These are phyloP conservation scores for Annulohypoxylon bovei DNA, from an alignment of 495 filamentous ascomycete species.

Conservation along the genomic window DNA sequence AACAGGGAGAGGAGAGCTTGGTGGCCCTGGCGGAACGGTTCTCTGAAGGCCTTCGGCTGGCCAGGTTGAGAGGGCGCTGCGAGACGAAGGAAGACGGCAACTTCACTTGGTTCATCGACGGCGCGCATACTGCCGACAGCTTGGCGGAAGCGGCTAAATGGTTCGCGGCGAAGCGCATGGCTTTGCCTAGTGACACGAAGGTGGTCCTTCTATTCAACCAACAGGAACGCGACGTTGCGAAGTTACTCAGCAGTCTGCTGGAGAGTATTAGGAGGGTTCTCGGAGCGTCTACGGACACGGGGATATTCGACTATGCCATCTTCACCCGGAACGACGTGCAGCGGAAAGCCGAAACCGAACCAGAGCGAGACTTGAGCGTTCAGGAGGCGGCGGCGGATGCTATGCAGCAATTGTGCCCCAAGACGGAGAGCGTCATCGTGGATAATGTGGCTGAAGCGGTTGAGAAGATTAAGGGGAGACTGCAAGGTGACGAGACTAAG, in stretches of 20 bases:
- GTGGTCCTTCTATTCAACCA: conserved; percentile 90
- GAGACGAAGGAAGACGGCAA: conserved; percentile 68
- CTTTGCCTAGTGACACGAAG: conserved; percentile 36
- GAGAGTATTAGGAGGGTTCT: conserved; percentile 27
- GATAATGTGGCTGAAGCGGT: conserved; percentile 48
- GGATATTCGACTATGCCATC: conserved; percentile 50
- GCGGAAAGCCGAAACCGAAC: conserved; percentile 21
- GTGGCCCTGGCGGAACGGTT: conserved; percentile 60
- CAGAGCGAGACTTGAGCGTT: conserved; percentile 46
- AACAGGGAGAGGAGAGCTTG: conserved; percentile 6
- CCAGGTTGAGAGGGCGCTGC: conserved; percentile 76
- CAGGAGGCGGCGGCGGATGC: conserved; percentile 47
- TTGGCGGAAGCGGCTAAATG: conserved; percentile 75
- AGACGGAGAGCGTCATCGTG: conserved; percentile 32
- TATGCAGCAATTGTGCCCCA: conserved; percentile 28
- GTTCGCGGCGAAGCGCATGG: conserved; percentile 64
- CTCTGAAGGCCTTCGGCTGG: conserved; percentile 70
- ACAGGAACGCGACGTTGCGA: conserved; percentile 77
- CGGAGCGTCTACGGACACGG: not conserved
- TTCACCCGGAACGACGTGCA: conserved; percentile 57
- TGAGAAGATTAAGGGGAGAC: conserved; percentile 30
- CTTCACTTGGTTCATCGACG: conserved; percentile 85
- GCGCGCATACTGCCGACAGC: conserved; percentile 88
- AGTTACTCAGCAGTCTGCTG: conserved; percentile 65
- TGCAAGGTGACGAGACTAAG: conserved; percentile 27